These are phyloP conservation scores for Penicillium arizonense DNA, from an alignment of 495 filamentous ascomycete species.

Conservation along the genomic window DNA sequence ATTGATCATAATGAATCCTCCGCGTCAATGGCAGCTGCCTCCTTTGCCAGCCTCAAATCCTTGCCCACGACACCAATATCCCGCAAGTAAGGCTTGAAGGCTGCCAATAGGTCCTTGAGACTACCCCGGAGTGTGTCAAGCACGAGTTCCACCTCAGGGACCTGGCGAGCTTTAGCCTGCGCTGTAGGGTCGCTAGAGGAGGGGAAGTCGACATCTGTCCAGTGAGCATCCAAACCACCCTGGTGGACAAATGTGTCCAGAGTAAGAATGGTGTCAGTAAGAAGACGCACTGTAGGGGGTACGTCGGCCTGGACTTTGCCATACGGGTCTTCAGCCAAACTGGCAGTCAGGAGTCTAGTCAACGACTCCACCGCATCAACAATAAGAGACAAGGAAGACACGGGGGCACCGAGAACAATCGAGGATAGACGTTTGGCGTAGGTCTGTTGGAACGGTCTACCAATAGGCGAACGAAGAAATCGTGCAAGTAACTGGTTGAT, in stretches of 20 bases:
- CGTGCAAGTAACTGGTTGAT: conserved; percentile 37
- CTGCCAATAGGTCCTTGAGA: conserved; percentile 58
- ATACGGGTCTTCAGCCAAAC: conserved; percentile 79
- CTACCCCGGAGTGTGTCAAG: conserved; percentile 56
- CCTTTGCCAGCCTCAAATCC: conserved; percentile 69
- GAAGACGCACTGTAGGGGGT: conserved; percentile 64
- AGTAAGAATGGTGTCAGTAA: conserved; percentile 62
- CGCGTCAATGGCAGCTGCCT: conserved; percentile 49
- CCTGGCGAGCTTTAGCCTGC: conserved; percentile 36
- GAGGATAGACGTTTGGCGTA: conserved; percentile 59
- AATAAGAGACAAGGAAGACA: conserved; percentile 61
- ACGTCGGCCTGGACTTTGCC: conserved; percentile 83
- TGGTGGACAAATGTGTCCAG: conserved; percentile 64
- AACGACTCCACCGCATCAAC: conserved; percentile 70
- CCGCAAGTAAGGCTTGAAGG: conserved; percentile 68
- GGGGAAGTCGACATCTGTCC: conserved; percentile 71
- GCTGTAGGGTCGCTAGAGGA: conserved; percentile 40
- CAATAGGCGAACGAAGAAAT: conserved; percentile 52
- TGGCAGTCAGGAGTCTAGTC: conserved; percentile 63
- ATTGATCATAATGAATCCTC: conserved; percentile 26
- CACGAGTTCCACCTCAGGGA: conserved; percentile 63
- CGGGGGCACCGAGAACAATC: conserved; percentile 67
- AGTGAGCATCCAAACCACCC: conserved; percentile 61
- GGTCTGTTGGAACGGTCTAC: conserved; percentile 68
- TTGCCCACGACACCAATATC: conserved; percentile 61